These are phyloP conservation scores for Lactifluus pinguis DNA, from an alignment of 768 basidiomycete genomes.

Conservation along the genomic window DNA sequence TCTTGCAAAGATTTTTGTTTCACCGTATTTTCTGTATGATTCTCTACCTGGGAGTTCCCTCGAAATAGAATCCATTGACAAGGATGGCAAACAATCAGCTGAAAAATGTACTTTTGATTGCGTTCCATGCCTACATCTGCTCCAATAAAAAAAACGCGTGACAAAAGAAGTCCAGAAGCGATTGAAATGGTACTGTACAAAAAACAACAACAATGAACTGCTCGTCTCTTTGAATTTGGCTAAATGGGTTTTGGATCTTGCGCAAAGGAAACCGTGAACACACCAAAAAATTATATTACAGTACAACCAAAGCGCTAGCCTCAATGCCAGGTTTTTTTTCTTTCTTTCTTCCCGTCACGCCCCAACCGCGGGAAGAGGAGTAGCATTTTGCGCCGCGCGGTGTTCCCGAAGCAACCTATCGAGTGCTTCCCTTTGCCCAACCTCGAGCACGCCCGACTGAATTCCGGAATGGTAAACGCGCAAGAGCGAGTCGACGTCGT, in stretches of 20 bases:
- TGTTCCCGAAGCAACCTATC: conserved; percentile 81
- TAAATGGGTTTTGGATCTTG: not conserved
- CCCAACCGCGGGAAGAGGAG: conserved; percentile 1
- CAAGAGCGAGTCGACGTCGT: conserved; percentile 94
- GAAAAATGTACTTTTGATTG: too few species aligned
- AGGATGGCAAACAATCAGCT: too few species aligned
- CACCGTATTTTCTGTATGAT: too few species aligned
- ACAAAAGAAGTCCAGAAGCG: not conserved
- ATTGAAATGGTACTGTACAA: not conserved
- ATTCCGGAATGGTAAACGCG: conserved; percentile 95
- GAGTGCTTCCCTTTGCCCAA: conserved; percentile 89
- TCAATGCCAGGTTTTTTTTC: conserved; percentile 3
- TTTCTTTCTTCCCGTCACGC: not conserved
- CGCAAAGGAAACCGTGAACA: not conserved
- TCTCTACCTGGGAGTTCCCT: too few species aligned
- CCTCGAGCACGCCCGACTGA: conserved; percentile 81
- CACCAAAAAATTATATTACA: not conserved
- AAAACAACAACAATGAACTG: not conserved
- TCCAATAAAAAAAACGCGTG: too few species aligned
- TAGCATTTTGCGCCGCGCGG: conserved; percentile 31
- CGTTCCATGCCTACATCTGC: too few species aligned
- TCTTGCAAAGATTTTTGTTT: not conserved
- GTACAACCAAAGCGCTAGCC: not conserved
- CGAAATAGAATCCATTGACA: too few species aligned
- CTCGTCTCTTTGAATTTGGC: not conserved